Percentiles rank a stretch among this genome's conserved stretches.
phyloP scores from a whole-genome alignment of 179 eudicot genomes.

The Beta macrorhiza region DNA sequence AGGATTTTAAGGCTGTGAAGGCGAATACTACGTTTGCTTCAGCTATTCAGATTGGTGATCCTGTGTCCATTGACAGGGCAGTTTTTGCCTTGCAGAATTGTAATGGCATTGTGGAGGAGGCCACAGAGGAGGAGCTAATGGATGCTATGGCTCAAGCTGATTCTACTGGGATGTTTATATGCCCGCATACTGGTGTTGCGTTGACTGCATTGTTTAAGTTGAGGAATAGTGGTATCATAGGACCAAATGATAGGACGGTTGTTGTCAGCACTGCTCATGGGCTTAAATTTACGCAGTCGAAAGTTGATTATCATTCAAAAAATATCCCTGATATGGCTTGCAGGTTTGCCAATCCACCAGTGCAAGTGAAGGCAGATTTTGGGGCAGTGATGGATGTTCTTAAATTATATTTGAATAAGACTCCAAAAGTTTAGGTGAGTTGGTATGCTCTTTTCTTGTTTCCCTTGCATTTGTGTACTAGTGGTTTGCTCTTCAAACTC shows the following conservation, averaged over 20 bases:
- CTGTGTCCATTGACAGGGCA: slow-evolving; percentile 83
- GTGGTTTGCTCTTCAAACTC: not conserved
- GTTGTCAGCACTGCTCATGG: slow-evolving; percentile 98
- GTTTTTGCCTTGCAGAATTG: slow-evolving; percentile 65
- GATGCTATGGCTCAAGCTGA: slow-evolving; percentile 95
- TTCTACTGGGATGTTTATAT: slow-evolving; percentile 89
- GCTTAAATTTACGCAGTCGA: slow-evolving; percentile 77
- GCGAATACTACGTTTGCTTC: slow-evolving; percentile 78
- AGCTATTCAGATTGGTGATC: slow-evolving; percentile 91
- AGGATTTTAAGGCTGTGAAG: slow-evolving; percentile 59
- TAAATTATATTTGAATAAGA: slow-evolving; percentile 47
- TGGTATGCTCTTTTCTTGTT: not conserved
- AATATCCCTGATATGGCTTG: slow-evolving; percentile 69
- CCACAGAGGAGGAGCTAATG: slow-evolving; percentile 90
- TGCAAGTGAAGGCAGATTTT: slow-evolving; percentile 74
- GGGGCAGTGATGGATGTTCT: slow-evolving; percentile 92
- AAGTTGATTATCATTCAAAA: slow-evolving; percentile 79
- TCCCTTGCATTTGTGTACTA: not conserved
- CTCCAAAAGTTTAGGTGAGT: slow-evolving; percentile 36
- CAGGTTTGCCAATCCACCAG: slow-evolving; percentile 67
- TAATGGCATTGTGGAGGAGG: slow-evolving; percentile 90
- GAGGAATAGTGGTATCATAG: slow-evolving; percentile 62
- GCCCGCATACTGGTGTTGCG: slow-evolving; percentile 94
- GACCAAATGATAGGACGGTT: slow-evolving; percentile 69
- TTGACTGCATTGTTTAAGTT: slow-evolving; percentile 67